These are phyloP conservation scores for Peronospora destructor DNA, from an alignment of 352 stramenopile species.

Conservation along the genomic window DNA sequence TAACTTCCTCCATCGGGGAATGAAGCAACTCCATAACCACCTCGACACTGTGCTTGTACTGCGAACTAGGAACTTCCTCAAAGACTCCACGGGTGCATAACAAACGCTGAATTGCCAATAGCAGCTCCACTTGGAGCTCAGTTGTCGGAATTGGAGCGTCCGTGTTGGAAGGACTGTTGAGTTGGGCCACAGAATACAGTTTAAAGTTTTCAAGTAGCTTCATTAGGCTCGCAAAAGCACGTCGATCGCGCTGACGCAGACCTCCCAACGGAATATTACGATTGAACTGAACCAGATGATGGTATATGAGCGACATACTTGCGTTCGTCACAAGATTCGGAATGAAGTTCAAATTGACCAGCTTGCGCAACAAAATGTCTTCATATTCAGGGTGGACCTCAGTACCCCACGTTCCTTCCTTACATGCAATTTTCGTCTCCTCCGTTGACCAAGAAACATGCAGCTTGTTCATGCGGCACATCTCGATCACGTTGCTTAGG, in stretches of 20 bases:
- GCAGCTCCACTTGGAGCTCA: slow-evolving; percentile 74
- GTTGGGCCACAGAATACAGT: slow-evolving; percentile 73
- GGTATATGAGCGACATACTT: slow-evolving; percentile 64
- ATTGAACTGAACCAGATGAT: slow-evolving; percentile 82
- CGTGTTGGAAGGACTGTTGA: slow-evolving; percentile 75
- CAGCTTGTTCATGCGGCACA: slow-evolving; percentile 85
- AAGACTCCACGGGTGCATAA: slow-evolving; percentile 79
- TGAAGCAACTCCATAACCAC: slow-evolving; percentile 85
- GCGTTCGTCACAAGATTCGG: slow-evolving; percentile 77
- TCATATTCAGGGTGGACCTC: slow-evolving; percentile 80
- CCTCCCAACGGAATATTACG: slow-evolving; percentile 75
- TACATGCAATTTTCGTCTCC: slow-evolving; percentile 79
- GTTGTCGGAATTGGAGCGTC: slow-evolving; percentile 75
- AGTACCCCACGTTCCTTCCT: slow-evolving; percentile 78
- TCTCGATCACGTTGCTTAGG: slow-evolving; percentile 82
- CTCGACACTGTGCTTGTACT: slow-evolving; percentile 80
- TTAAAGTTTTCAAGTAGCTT: slow-evolving; percentile 83
- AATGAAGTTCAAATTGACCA: slow-evolving; percentile 72
- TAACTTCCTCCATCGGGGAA: slow-evolving; percentile 80
- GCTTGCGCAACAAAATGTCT: slow-evolving; percentile 77
- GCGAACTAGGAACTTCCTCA: slow-evolving; percentile 79
- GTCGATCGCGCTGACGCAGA: slow-evolving; percentile 60
- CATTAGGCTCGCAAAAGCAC: slow-evolving; percentile 74
- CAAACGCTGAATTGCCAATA: slow-evolving; percentile 73
- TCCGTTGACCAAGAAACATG: slow-evolving; percentile 84